Evolutionary conservation across 2,329 filamentous ascomycete species (phyloP).

Genomic region (Drechslerella dactyloides): DNA sequence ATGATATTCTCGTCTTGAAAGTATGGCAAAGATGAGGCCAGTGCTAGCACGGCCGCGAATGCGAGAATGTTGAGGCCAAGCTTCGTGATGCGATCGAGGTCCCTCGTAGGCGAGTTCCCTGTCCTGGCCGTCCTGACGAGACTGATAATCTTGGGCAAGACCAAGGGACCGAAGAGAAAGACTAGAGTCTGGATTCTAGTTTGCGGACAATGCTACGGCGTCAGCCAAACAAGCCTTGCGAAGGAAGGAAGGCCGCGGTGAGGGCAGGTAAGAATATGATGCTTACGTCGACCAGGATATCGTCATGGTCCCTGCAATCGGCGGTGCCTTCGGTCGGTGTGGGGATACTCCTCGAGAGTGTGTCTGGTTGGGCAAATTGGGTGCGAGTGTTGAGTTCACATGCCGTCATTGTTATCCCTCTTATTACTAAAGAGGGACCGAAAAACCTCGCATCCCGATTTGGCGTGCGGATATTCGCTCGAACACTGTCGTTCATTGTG

Average conservation of each 20-base stretch:
- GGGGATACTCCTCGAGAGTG: neutral
- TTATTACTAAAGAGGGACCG: neutral
- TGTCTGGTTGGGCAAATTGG: neutral
- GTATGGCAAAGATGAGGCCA: conserved; percentile 69
- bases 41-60: conserved; percentile 62
- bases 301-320: conserved; percentile 40
- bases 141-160: conserved; percentile 70
- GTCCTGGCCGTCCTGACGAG: conserved; percentile 66
- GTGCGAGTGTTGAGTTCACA: neutral
- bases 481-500: no score
- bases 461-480: no score
- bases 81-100: conserved; percentile 64
- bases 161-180: conserved; percentile 70
- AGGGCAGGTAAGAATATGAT: neutral
- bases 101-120: conserved; percentile 60
- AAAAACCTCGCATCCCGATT: neutral
- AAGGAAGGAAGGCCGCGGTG: no score
- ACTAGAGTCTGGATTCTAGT: conserved; percentile 60
- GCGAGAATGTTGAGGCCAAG: conserved; percentile 69
- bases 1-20: conserved; percentile 85
- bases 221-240: neutral
- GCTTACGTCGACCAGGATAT: conserved; percentile 53
- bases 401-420: conserved; percentile 19
- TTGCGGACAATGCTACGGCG: conserved; percentile 37
- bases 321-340: no score